Evolutionary conservation across 2,329 filamentous ascomycete species (phyloP), one percentile per base, ranked within the genome.

Genomic region (Lomentospora prolificans): DNA sequence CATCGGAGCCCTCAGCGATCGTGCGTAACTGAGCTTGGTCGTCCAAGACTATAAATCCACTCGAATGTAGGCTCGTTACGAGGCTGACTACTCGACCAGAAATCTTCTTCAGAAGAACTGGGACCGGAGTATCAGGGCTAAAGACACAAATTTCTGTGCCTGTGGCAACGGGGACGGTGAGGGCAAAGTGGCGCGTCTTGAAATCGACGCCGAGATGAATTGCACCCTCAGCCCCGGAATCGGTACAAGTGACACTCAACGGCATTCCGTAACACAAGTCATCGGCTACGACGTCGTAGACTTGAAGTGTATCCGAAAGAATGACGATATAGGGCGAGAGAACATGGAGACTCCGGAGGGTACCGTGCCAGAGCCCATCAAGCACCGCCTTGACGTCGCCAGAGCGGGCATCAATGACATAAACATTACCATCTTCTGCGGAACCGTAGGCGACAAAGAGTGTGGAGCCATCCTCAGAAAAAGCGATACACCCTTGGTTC

Each of bases 231-330:
- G 69, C 64, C 19, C 66, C 66, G n/a, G 68, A 61, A 8, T 67
- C 64, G 53, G 74, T 68, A 39, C 70, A 75, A 12, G 90, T 71
- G 25, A 78, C 72, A 53, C 39, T 52, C 19, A 60, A 39, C 6
- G 59, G 56, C 44, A 87, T 75, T 51, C 81, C 82, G 64, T 86
- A 90, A 33, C 81, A 79, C 50, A 91, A 76, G 62, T 85, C 79
- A 63, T 95, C 88, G 53, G 84, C 77, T 6, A 97, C 88, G 9
- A 95, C 79, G 67, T 99, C 88, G 75, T 90, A 96, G 33, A 96
- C 85, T 41, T 82, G 77, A 7, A 96, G 76, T 27, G 82, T 79
- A 46, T 86, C 78, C 0, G 89, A 89, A 1, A 96, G 73, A 50
- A 88, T 79, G 57, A 97, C 75, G 17, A 99, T 72, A 64, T 86